Evolutionary conservation across 768 basidiomycete genomes (phyloP).

Genomic region (Leccinellum albellum): DNA sequence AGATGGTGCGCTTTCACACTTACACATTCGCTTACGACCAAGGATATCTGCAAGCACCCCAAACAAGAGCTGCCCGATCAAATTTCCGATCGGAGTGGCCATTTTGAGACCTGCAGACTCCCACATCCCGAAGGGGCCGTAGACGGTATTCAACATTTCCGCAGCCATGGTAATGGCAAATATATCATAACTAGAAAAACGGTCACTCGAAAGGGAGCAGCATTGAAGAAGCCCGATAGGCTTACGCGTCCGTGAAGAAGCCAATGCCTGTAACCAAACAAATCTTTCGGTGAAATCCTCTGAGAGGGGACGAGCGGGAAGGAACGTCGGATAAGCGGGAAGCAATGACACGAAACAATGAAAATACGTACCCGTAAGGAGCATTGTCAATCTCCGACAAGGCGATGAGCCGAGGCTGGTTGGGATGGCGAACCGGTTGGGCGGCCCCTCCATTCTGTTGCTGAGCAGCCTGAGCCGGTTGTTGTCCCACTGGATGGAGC

Average conservation of each 20-base stretch:
- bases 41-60: conserved; percentile 72
- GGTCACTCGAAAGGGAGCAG: background rate
- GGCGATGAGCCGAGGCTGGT: conserved; percentile 1
- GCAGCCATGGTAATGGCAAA: conserved; percentile 85
- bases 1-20: conserved; percentile 21
- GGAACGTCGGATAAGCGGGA: background rate
- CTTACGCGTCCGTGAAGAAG: conserved; percentile 82
- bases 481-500: background rate
- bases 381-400: background rate
- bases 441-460: background rate
- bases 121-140: conserved; percentile 35
- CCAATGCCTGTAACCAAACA: conserved; percentile 68
- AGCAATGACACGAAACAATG: background rate
- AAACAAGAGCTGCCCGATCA: conserved; percentile 70
- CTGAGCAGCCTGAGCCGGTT: background rate
- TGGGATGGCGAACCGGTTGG: background rate
- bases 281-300: conserved; percentile 79
- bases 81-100: conserved; percentile 69
- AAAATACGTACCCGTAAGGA: background rate
- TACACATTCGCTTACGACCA: conserved; percentile 76
- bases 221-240: background rate
- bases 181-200: conserved; percentile 53
- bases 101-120: conserved; percentile 75
- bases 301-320: conserved; percentile 19
- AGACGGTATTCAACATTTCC: conserved; percentile 78